These are phyloP conservation scores for Coccomyxa subellipsoidea DNA, from an alignment of 163 green algal species.

Conservation along the genomic window DNA sequence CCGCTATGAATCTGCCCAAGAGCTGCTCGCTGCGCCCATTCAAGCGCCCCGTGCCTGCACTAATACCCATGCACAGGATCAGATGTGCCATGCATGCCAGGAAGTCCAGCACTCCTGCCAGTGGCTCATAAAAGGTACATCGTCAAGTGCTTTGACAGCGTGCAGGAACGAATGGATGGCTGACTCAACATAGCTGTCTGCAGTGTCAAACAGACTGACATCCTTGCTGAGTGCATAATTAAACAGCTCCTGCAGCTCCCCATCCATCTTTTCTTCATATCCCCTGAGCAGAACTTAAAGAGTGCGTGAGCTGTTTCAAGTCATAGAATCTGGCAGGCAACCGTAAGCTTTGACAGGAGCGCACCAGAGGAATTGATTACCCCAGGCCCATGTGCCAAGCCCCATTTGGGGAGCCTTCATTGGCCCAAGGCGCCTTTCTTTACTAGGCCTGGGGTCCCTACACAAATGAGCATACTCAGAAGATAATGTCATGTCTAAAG, in stretches of 20 bases:
- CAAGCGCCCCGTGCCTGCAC: conserved; percentile 58
- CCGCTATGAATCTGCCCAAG: conserved; percentile 63
- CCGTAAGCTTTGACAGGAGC: not conserved
- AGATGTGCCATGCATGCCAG: not conserved
- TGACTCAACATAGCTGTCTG: conserved; percentile 83
- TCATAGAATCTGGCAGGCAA: too few species aligned
- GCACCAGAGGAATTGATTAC: conserved; percentile 45
- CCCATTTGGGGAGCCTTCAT: conserved; percentile 55
- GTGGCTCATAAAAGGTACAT: not conserved
- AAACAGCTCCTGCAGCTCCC: conserved; percentile 86
- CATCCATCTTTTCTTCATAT: conserved; percentile 80
- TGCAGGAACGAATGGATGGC: not conserved
- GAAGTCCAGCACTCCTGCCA: too few species aligned
- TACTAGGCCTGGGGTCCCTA: not conserved
- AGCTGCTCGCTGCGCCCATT: conserved; percentile 82
- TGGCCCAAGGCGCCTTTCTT: not conserved
- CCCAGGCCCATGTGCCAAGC: conserved; percentile 63
- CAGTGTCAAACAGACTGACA: conserved; percentile 95
- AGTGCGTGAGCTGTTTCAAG: too few species aligned
- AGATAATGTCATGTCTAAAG: too few species aligned
- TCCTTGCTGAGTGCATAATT: conserved; percentile 68
- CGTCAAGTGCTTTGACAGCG: not conserved
- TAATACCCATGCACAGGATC: not conserved
- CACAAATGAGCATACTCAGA: not conserved
- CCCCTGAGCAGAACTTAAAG: conserved; percentile 47